Percentiles rank a stretch among this genome's conserved stretches.
Conservation (phyloP, 1,284 basidiomycete species). For the Pseudozyma thailandica region DNA sequence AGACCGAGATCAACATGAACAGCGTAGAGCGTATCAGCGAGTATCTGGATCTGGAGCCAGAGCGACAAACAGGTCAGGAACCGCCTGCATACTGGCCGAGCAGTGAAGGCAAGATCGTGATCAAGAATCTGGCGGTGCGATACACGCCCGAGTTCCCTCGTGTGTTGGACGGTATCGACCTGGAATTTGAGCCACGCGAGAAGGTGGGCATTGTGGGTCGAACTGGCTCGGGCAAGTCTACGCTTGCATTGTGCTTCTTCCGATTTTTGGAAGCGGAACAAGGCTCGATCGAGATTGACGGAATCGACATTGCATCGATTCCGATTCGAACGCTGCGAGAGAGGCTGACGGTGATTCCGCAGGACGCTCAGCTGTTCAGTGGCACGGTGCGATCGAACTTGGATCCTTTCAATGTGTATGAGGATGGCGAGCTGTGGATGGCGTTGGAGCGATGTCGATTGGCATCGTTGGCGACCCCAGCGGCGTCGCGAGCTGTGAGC, state of each 20-base stretch:
- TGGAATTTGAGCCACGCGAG: constrained; percentile 63
- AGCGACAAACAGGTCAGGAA: constrained; percentile 52
- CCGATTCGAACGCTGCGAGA: constrained; percentile 86
- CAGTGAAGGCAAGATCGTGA: constrained; percentile 58
- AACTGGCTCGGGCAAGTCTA: constrained; percentile 87
- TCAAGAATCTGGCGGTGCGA: constrained; percentile 64
- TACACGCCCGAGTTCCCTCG: constrained; percentile 66
- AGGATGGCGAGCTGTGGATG: constrained; percentile 75
- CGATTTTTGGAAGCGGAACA: constrained; percentile 86
- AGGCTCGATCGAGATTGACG: constrained; percentile 86
- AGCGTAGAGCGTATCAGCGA: constrained; percentile 67
- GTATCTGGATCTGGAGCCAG: constrained; percentile 60
- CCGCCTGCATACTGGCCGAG: constrained; percentile 68
- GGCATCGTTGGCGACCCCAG: constrained; percentile 52
- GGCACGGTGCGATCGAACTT: constrained; percentile 66
- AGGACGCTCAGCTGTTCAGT: constrained; percentile 73
- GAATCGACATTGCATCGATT: constrained; percentile 85
- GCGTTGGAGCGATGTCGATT: constrained; percentile 71
- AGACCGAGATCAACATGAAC: constrained; percentile 68
- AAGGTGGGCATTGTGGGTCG: constrained; percentile 70
- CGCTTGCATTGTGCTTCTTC: constrained; percentile 91
- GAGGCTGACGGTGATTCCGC: constrained; percentile 87
- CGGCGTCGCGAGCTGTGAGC: constrained; percentile 39
- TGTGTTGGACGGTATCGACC: constrained; percentile 61
- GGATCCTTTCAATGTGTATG: constrained; percentile 77